phyloP scores from a whole-genome alignment of 2,329 filamentous ascomycete species.

The Cladosporium sp. region DNA sequence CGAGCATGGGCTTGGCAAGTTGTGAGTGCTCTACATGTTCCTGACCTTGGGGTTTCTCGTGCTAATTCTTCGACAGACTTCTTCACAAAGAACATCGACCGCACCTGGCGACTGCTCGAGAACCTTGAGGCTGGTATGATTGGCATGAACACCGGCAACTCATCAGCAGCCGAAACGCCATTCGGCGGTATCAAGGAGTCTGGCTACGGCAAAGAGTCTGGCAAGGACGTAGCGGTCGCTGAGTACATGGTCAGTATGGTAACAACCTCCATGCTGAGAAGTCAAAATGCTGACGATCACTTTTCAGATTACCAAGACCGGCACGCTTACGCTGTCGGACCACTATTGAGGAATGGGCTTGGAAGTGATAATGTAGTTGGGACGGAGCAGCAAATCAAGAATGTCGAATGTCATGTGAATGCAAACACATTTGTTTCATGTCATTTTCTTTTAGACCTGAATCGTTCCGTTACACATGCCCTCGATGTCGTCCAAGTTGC shows the following conservation, averaged over 20 bases:
- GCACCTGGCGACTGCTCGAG: conserved; percentile 62
- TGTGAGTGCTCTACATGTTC: conserved; percentile 28
- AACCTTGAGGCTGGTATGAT: conserved; percentile 64
- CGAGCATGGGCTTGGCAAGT: conserved; percentile 60
- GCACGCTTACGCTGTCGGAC: conserved; percentile 57
- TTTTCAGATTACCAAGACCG: conserved; percentile 56
- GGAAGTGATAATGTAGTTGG: not conserved
- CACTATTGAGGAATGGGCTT: conserved; percentile 40
- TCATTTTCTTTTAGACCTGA: not conserved
- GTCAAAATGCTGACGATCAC: conserved; percentile 23
- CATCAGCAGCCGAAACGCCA: conserved; percentile 62
- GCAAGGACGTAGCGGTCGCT: conserved; percentile 61
- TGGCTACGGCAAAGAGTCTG: conserved; percentile 64
- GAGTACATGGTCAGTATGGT: conserved; percentile 46
- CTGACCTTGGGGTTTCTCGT: not conserved
- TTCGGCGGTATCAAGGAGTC: conserved; percentile 67
- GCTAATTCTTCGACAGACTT: conserved; percentile 38
- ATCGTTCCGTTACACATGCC: conserved; percentile 8
- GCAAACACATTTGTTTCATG: not conserved
- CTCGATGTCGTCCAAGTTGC: conserved; percentile 41
- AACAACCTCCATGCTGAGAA: not conserved
- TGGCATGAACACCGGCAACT: conserved; percentile 47
- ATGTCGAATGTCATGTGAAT: not conserved
- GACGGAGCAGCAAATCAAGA: not conserved
- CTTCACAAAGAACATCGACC: conserved; percentile 65